These are phyloP conservation scores for Pseudocercospora ulei DNA, from an alignment of 2,329 filamentous ascomycete genomes.

Conservation along the genomic window DNA sequence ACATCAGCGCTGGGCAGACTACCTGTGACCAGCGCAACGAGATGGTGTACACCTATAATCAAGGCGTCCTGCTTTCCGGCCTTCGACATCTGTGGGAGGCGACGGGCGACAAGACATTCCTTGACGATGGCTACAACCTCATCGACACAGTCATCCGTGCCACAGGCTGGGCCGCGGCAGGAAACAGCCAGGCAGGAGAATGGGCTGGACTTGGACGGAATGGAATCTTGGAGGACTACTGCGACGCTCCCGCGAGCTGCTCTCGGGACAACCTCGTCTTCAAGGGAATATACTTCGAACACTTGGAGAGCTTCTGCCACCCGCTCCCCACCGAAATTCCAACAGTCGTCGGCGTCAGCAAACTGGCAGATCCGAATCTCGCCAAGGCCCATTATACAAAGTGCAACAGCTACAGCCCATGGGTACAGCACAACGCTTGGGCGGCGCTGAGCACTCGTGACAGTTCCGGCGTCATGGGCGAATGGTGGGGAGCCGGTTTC, in stretches of 20 bases:
- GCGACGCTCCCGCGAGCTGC: slow-evolving; percentile 65
- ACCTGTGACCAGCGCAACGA: slow-evolving; percentile 65
- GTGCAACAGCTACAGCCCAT: slow-evolving; percentile 59
- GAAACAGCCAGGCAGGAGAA: slow-evolving; percentile 2
- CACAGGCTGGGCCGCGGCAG: slow-evolving; percentile 55
- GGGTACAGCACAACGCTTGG: slow-evolving; percentile 68
- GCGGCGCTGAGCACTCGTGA: slow-evolving; percentile 60
- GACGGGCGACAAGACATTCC: slow-evolving; percentile 60
- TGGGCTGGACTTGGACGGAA: slow-evolving; percentile 51
- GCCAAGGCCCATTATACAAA: slow-evolving; percentile 46
- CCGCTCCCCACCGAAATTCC: slow-evolving; percentile 45
- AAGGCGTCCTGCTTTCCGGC: slow-evolving; percentile 80
- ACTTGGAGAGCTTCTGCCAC: slow-evolving; percentile 69
- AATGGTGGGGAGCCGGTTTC: slow-evolving; percentile 62
- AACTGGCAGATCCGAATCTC: slow-evolving; percentile 31
- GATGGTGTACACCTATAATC: slow-evolving; percentile 94
- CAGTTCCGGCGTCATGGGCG: slow-evolving; percentile 56
- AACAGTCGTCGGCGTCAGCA: slow-evolving; percentile 40
- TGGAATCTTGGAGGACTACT: slow-evolving; percentile 66
- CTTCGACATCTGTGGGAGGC: slow-evolving; percentile 70
- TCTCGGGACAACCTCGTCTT: slow-evolving; percentile 81
- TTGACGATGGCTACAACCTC: slow-evolving; percentile 70
- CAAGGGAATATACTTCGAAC: slow-evolving; percentile 93
- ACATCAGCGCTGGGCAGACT: slow-evolving; percentile 56
- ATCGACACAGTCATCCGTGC: slow-evolving; percentile 64